Evolutionary conservation across 164 flowering plant species (phyloP).

Genomic region (Hamamelis virginiana): DNA sequence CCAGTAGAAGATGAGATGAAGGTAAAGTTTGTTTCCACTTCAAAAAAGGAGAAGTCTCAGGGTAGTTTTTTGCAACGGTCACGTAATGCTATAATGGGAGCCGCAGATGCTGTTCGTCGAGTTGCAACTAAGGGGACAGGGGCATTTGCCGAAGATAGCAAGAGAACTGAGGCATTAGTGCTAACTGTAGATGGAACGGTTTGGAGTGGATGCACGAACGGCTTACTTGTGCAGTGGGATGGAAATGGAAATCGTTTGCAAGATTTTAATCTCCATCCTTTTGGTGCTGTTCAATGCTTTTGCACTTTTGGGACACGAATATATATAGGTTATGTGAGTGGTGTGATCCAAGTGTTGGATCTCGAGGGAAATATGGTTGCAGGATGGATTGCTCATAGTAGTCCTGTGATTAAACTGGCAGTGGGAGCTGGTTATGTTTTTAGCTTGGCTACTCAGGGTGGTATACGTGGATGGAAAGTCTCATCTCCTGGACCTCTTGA

Average conservation of each 20-base stretch:
- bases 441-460: constrained; percentile 94
- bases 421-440: constrained; percentile 65
- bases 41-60: constrained; percentile 82
- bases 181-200: constrained; percentile 73
- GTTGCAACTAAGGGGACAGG: constrained; percentile 72
- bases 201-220: constrained; percentile 89
- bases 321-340: constrained; percentile 89
- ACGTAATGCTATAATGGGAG: constrained; percentile 95
- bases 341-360: constrained; percentile 70
- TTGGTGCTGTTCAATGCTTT: constrained; percentile 68
- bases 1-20: constrained; percentile 75
- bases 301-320: constrained; percentile 73
- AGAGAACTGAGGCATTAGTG: constrained; percentile 71
- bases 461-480: constrained; percentile 89
- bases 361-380: constrained; percentile 79
- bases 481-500: constrained; percentile 86
- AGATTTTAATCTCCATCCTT: constrained; percentile 61
- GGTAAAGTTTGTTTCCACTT: constrained; percentile 54
- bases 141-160: constrained; percentile 68
- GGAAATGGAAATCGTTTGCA: constrained; percentile 78
- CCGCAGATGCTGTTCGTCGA: constrained; percentile 97
- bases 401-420: constrained; percentile 72
- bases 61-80: constrained; percentile 80
- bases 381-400: constrained; percentile 85
- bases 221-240: constrained; percentile 91